phyloP scores from a whole-genome alignment of 1,139 yeast species.

The Yamadazyma sp. region DNA sequence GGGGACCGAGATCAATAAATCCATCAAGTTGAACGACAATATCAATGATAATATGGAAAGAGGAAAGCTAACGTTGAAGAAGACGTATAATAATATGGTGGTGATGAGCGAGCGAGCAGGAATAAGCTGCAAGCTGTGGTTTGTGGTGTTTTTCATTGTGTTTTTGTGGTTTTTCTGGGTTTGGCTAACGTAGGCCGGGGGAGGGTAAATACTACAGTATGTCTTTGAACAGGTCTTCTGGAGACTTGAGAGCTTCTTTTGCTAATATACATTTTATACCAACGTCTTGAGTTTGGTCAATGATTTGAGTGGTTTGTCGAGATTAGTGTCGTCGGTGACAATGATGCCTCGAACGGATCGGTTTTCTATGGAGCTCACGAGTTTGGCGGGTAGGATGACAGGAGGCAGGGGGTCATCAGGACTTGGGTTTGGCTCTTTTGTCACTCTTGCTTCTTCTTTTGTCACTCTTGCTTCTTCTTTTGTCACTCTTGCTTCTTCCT shows the following conservation, averaged over 20 bases:
- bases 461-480: too few species aligned
- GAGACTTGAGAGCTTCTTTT: neutral
- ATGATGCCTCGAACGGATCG: conserved; percentile 11
- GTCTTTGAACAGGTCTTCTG: too few species aligned
- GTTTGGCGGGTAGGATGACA: too few species aligned
- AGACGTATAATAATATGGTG: conserved; percentile 72
- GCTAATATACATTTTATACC: conserved; percentile 7
- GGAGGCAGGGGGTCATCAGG: too few species aligned
- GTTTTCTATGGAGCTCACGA: conserved; percentile 5
- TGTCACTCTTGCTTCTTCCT: neutral
- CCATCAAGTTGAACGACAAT: conserved; percentile 60
- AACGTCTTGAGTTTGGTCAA: conserved; percentile 8
- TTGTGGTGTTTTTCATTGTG: conserved; percentile 61
- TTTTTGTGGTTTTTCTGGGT: conserved; percentile 74
- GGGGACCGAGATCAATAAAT: conserved; percentile 83
- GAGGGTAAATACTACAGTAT: neutral
- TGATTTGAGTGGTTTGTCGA: conserved; percentile 7
- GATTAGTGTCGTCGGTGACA: conserved; percentile 7
- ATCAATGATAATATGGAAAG: conserved; percentile 48
- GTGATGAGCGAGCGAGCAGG: conserved; percentile 83
- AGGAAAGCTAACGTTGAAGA: conserved; percentile 52
- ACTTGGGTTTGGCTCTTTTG: too few species aligned
- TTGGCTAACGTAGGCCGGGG: conserved; percentile 47
- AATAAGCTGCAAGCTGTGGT: conserved; percentile 79
- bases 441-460: too few species aligned